Conservation (phyloP, 2,329 filamentous ascomycete species). For the Fusarium lateritium region DNA sequence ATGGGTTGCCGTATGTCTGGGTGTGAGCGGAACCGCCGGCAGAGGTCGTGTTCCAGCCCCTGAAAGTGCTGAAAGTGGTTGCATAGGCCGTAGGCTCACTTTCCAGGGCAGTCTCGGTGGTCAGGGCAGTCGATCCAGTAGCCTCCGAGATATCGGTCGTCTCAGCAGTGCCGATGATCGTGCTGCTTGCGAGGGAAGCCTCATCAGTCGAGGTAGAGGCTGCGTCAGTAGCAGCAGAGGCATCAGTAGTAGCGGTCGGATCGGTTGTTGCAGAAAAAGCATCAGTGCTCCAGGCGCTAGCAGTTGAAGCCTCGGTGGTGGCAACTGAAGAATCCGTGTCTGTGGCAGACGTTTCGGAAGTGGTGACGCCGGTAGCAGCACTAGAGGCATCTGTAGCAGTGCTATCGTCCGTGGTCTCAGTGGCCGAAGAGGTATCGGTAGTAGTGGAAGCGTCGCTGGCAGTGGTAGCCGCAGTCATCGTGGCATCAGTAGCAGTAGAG, state of each 20-base stretch:
- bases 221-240: neutral
- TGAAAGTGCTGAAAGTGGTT: constrained; percentile 34
- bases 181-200: neutral
- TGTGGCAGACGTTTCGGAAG: constrained; percentile 6
- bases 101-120: constrained; percentile 9
- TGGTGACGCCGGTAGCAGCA: constrained; percentile 12
- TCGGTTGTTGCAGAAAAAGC: neutral
- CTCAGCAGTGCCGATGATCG: neutral
- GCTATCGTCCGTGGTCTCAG: constrained; percentile 36
- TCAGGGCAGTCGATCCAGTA: neutral
- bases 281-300: constrained; percentile 3
- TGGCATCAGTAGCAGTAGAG: constrained; percentile 26
- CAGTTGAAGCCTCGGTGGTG: constrained; percentile 1
- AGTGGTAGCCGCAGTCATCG: constrained; percentile 37
- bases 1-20: constrained; percentile 20
- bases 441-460: neutral
- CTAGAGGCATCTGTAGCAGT: constrained; percentile 36
- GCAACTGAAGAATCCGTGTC: constrained; percentile 13
- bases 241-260: neutral
- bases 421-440: constrained; percentile 1
- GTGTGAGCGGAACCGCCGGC: constrained; percentile 16
- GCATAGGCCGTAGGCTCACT: constrained; percentile 16
- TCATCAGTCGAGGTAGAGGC: constrained; percentile 5
- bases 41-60: constrained; percentile 38
- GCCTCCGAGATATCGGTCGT: neutral